Base-by-base conservation (phyloP, 129 eudicot species). In the Cynara cardunculus region DNA sequence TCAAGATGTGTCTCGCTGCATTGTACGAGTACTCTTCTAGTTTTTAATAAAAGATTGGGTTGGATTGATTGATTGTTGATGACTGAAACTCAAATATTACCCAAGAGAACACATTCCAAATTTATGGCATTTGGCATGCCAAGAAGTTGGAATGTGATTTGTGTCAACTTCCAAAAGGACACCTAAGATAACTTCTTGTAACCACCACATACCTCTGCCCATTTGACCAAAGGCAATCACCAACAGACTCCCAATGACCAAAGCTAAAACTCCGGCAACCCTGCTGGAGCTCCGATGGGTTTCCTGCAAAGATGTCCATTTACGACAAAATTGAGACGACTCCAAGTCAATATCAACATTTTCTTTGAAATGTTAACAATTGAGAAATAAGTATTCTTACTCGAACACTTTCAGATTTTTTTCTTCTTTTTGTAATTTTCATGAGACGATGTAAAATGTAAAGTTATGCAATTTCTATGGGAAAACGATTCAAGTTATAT, bases 231-330 rank as follows among this genome's bases (percentile, higher is more conserved):
- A 76, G 67, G 81, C 76, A 71, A 76, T 76, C 72, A 69, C 65
- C 73, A 82, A n/a, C 77, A 82, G 72, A 69, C 77, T 76, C 76
- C 85, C 85, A 26, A 76, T n/a, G 19, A 76, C 85, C 72, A 82
- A 69, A 76, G 71, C 81, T 22, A 82, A 21, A 70, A 62, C 81
- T 35, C 85, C 81, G 7, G 72, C 72, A 75, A 76, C 81, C 72
- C 13, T 24, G 64, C 31, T 69, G 30, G 76, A 49, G 19, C 35
- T 75, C 72, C 46, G 6, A 34, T 67, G 25, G 24, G 70, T 44
- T 46, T 21, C 79, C 28, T 73, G 34, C 24, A 56, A 56, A 56
- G 0, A 56, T 3, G 65, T 56, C 9, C 9, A 56, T 56, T 56
- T 56, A 56, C 24, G 2, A 56, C 25, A 56, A 41, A 11, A 41